Conservation (phyloP, 257 asterid genomes). For the Capsicum baccatum region DNA sequence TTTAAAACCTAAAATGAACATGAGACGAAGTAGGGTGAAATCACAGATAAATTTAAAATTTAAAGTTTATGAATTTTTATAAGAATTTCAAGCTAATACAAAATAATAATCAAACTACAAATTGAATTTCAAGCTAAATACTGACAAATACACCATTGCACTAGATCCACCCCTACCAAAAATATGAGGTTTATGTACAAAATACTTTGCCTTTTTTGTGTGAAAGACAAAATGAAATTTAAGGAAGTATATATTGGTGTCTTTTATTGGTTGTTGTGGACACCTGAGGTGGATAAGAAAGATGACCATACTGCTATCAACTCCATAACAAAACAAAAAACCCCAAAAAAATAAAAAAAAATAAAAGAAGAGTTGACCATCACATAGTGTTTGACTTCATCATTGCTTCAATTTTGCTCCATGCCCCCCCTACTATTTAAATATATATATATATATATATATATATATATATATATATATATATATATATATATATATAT, state of each 20-base stretch:
- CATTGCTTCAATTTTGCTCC: conserved; percentile 24
- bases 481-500: too few relatives aligned
- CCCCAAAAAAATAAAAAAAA: neutral
- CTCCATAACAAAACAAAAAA: neutral
- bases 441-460: neutral
- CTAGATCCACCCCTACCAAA: neutral
- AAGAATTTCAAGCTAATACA: neutral
- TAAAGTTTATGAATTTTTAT: neutral
- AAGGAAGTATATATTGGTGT: conserved; percentile 21
- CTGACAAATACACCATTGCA: neutral
- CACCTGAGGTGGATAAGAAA: conserved; percentile 27
- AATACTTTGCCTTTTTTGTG: neutral
- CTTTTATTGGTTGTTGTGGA: conserved; percentile 24
- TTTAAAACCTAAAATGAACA: conserved; percentile 2
- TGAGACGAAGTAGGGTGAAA: neutral
- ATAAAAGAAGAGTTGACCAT: conserved; percentile 33
- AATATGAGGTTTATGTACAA: neutral
- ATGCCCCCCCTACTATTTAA: neutral
- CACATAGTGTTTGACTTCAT: conserved; percentile 33
- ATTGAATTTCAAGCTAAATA: neutral
- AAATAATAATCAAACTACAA: neutral
- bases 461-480: neutral
- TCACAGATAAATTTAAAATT: neutral
- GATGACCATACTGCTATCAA: neutral
- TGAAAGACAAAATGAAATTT: conserved; percentile 18